Conservation (phyloP, 208 protist species). For the Acanthamoeba rhysodes region DNA sequence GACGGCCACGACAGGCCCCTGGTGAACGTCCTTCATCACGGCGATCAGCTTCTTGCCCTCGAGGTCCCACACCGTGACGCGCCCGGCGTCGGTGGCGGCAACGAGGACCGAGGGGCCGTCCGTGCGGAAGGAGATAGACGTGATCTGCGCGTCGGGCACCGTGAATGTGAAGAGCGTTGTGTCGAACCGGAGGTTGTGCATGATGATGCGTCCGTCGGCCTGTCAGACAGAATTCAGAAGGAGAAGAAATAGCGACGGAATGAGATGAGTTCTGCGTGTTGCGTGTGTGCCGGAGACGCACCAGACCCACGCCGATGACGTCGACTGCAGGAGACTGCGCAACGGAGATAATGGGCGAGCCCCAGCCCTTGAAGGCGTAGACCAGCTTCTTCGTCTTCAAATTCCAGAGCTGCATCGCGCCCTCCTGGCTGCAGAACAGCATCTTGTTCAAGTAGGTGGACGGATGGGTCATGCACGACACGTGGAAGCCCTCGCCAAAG, state of each 20-base stretch:
- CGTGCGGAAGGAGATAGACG: conserved; percentile 82
- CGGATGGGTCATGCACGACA: conserved; percentile 75
- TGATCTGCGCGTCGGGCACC: conserved; percentile 75
- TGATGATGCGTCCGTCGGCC: conserved; percentile 75
- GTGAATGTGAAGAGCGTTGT: conserved; percentile 69
- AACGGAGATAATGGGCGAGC: conserved; percentile 49
- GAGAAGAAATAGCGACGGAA: not conserved
- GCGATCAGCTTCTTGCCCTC: conserved; percentile 60
- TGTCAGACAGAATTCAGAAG: not conserved
- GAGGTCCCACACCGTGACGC: conserved; percentile 84
- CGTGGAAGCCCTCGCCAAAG: conserved; percentile 41
- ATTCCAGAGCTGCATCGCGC: conserved; percentile 83
- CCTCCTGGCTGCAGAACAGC: conserved; percentile 82
- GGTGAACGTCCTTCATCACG: conserved; percentile 68
- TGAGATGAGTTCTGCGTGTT: not conserved
- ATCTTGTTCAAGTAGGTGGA: conserved; percentile 84
- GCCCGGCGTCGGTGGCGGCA: conserved; percentile 4
- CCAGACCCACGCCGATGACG: conserved; percentile 83
- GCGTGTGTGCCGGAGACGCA: not conserved
- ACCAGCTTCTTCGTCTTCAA: conserved; percentile 80
- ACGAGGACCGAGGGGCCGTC: conserved; percentile 74
- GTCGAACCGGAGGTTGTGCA: conserved; percentile 85
- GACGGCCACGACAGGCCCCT: not conserved
- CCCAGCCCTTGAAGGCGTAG: conserved; percentile 72
- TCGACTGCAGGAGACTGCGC: conserved; percentile 82